Conservation (phyloP, 1,284 basidiomycete species). For the Sporisorium scitamineum region DNA sequence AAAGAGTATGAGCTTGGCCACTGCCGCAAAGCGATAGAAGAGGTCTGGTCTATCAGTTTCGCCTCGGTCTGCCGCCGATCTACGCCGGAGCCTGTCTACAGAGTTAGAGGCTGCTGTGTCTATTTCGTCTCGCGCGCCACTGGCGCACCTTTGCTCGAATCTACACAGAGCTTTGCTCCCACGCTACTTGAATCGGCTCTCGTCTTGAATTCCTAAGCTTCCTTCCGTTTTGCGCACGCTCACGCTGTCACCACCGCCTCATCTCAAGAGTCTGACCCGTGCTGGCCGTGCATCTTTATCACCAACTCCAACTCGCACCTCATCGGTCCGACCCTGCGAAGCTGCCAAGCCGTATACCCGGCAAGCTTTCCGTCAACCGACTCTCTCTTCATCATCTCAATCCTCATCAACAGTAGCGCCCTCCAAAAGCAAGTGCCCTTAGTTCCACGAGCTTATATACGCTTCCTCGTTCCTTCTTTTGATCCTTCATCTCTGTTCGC, state of each 20-base stretch:
- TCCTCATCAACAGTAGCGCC: background rate
- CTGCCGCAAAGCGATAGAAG: background rate
- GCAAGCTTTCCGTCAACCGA: background rate
- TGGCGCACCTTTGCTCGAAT: background rate
- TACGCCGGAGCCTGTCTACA: conserved; percentile 16
- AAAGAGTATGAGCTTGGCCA: too few species aligned
- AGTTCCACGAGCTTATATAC: background rate
- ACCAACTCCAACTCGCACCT: background rate
- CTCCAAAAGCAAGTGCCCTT: background rate
- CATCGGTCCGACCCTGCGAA: conserved; percentile 6
- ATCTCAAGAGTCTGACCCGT: background rate
- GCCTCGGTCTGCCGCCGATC: conserved; percentile 33
- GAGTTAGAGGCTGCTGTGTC: background rate
- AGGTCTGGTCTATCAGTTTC: background rate
- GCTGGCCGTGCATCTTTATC: background rate
- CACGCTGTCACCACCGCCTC: too few species aligned
- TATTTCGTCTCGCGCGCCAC: background rate
- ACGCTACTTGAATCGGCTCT: background rate
- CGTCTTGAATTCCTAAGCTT: background rate
- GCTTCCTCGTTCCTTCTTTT: too few species aligned
- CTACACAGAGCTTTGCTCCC: background rate
- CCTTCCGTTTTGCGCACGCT: background rate
- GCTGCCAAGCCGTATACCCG: background rate
- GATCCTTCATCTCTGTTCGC: background rate
- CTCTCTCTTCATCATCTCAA: background rate